Evolutionary conservation across 345 rosid genomes (phyloP).

Genomic region (Isatis tinctoria): DNA sequence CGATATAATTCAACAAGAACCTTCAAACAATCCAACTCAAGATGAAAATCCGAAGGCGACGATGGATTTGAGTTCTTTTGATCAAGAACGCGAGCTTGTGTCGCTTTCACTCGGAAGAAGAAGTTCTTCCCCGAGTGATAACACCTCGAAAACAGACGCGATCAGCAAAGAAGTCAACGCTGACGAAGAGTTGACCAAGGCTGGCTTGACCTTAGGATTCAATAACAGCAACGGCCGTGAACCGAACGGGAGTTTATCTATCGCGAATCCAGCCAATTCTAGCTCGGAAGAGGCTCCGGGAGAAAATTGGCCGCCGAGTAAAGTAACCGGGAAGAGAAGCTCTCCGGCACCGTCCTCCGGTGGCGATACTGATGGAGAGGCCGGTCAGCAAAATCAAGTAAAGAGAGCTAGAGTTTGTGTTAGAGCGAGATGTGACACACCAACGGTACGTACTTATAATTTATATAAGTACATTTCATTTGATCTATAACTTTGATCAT

Average conservation of each 20-base stretch:
- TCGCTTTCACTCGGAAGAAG: slow-evolving; percentile 81
- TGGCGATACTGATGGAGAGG: slow-evolving; percentile 47
- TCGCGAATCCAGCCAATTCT: slow-evolving; percentile 25
- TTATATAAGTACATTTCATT: not conserved
- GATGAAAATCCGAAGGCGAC: slow-evolving; percentile 5
- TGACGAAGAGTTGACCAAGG: slow-evolving; percentile 43
- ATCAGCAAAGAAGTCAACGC: slow-evolving; percentile 22
- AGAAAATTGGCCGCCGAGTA: slow-evolving; percentile 52
- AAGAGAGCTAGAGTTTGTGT: slow-evolving; percentile 93
- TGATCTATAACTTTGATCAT: not conserved
- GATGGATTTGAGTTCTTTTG: slow-evolving; percentile 19
- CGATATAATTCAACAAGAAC: slow-evolving; percentile 47
- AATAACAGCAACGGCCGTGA: not conserved
- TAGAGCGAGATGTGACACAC: slow-evolving; percentile 80
- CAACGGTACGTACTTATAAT: slow-evolving; percentile 47
- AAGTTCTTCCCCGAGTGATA: slow-evolving; percentile 31
- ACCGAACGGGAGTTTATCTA: not conserved
- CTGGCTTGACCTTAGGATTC: slow-evolving; percentile 52
- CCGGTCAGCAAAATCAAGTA: slow-evolving; percentile 45
- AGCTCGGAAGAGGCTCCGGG: slow-evolving; percentile 42
- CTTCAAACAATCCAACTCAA: slow-evolving; percentile 23
- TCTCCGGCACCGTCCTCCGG: slow-evolving; percentile 37
- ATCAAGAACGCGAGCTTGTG: slow-evolving; percentile 48
- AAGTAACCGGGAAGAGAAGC: slow-evolving; percentile 34
- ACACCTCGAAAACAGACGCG: slow-evolving; percentile 21